Evolutionary conservation across 805 yeast species (phyloP).

Genomic region (Saccharomycopsis fermentans): DNA sequence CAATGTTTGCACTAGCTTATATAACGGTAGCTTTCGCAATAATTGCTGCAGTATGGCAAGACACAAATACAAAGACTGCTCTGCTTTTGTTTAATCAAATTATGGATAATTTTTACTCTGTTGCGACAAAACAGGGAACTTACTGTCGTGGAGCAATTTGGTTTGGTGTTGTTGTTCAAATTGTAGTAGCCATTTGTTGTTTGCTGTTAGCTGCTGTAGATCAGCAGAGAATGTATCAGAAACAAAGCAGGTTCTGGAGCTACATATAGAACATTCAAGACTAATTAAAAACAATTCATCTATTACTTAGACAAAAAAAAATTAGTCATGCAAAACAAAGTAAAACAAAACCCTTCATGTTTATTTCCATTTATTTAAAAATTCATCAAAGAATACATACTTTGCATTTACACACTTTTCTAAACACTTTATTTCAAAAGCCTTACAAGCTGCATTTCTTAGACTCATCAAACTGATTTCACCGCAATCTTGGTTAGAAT

Average conservation of each 20-base stretch:
- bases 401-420: conserved; percentile 4
- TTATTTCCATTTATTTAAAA: not conserved
- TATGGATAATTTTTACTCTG: conserved; percentile 10
- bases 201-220: conserved; percentile 5
- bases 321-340: not conserved
- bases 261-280: not conserved
- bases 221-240: not conserved
- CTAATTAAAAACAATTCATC: not conserved
- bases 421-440: conserved; percentile 1
- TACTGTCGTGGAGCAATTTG: conserved; percentile 16
- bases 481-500: not conserved
- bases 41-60: conserved; percentile 18
- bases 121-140: conserved; percentile 6
- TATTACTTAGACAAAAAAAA: not conserved
- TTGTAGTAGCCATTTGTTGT: conserved; percentile 9
- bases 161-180: conserved; percentile 17
- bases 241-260: not conserved
- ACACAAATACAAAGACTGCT: conserved; percentile 16
- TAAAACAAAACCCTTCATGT: no score
- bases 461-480: not conserved
- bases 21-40: conserved; percentile 11
- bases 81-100: conserved; percentile 10
- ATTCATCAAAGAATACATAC: conserved; percentile 5
- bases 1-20: conserved; percentile 10
- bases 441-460: not conserved